These are phyloP conservation scores for Bryoglossum gracile DNA, from an alignment of 495 filamentous ascomycete genomes.

Conservation along the genomic window DNA sequence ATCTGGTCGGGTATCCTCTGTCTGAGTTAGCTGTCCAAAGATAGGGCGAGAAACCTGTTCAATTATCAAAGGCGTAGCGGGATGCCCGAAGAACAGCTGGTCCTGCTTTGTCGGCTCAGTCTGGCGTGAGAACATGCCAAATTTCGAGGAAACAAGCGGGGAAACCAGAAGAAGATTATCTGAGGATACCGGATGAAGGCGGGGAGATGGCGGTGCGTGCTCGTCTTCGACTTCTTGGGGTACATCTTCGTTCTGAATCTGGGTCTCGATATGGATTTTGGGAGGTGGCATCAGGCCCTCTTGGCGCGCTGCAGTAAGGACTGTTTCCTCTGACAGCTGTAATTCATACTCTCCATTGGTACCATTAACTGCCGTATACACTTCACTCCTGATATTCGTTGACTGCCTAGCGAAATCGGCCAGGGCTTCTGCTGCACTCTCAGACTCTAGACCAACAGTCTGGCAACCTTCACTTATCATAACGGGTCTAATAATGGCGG, in stretches of 20 bases:
- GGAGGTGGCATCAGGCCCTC: not conserved
- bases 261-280: not conserved
- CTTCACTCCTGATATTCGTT: constrained; percentile 6
- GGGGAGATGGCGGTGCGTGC: constrained; percentile 31
- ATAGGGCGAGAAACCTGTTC: too few relatives aligned
- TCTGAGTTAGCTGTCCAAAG: not conserved
- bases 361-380: not conserved
- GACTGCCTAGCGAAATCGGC: constrained; percentile 11
- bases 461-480: constrained; percentile 44
- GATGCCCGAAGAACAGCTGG: too few relatives aligned
- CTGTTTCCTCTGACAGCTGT: too few relatives aligned
- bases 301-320: not conserved
- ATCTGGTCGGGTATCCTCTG: too few relatives aligned
- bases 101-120: not conserved
- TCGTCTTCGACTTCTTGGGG: constrained; percentile 1
- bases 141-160: constrained; percentile 30
- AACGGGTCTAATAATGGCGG: constrained; percentile 15
- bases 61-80: not conserved
- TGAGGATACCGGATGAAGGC: constrained; percentile 38
- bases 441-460: constrained; percentile 35
- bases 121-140: not conserved
- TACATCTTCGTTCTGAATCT: not conserved
- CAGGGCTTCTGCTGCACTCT: constrained; percentile 16
- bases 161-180: constrained; percentile 40
- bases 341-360: not conserved